Conservation (phyloP, 768 basidiomycete genomes). For the Cytidiella melzeri region DNA sequence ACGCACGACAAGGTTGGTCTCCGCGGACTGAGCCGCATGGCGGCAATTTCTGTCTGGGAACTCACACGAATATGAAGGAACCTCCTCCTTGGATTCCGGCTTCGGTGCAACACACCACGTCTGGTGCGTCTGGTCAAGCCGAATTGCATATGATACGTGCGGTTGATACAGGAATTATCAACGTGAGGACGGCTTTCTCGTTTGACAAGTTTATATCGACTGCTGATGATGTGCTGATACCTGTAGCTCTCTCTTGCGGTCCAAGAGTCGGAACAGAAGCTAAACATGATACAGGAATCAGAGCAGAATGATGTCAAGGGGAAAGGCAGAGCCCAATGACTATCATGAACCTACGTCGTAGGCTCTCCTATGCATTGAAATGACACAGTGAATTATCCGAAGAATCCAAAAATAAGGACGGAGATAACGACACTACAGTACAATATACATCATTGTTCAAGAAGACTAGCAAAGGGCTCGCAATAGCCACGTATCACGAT, state of each 20-base stretch:
- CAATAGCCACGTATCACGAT: neutral
- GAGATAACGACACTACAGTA: neutral
- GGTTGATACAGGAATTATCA: conserved; percentile 80
- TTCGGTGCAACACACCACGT: conserved; percentile 59
- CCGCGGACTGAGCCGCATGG: neutral
- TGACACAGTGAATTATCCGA: too few species aligned
- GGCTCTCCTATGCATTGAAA: too few species aligned
- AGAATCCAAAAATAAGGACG: too few species aligned
- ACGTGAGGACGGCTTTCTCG: conserved; percentile 46
- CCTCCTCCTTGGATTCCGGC: conserved; percentile 81
- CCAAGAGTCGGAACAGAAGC: conserved; percentile 74
- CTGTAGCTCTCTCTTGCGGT: conserved; percentile 66
- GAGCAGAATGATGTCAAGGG: conserved; percentile 15
- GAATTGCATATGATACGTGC: conserved; percentile 73
- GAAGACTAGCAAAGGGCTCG: neutral
- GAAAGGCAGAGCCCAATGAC: conserved; percentile 18
- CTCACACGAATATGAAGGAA: conserved; percentile 34
- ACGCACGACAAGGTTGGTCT: conserved; percentile 38
- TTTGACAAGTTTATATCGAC: too few species aligned
- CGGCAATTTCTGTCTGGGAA: neutral
- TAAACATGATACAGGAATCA: conserved; percentile 23
- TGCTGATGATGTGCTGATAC: too few species aligned
- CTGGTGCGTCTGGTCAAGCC: conserved; percentile 54
- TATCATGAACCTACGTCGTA: too few species aligned
- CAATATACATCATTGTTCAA: neutral